Conservation (phyloP, 441 rosid species). For the Pelargonium citronellum region DNA sequence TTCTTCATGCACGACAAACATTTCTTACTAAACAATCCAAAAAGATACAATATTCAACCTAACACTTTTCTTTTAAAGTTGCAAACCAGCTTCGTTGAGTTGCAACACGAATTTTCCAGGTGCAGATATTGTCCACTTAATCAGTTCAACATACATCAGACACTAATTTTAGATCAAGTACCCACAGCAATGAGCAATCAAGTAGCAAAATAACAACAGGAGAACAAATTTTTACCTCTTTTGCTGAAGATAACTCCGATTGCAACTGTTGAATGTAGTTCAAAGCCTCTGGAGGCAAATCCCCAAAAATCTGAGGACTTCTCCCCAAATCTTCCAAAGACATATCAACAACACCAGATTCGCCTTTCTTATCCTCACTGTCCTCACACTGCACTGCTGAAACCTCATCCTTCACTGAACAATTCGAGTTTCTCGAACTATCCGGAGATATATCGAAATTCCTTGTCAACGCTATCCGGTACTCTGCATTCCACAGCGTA, state of each 20-base stretch:
- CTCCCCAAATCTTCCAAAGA: slow-evolving; percentile 40
- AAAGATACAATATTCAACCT: not conserved
- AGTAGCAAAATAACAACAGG: not conserved
- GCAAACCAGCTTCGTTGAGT: not conserved
- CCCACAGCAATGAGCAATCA: not conserved
- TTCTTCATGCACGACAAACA: not conserved
- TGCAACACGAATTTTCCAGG: not conserved
- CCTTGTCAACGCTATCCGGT: slow-evolving; percentile 61
- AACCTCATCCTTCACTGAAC: slow-evolving; percentile 23
- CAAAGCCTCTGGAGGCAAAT: slow-evolving; percentile 57
- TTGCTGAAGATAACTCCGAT: slow-evolving; percentile 45
- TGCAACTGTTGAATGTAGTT: slow-evolving; percentile 55
- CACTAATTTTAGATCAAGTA: not conserved
- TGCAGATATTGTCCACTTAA: not conserved
- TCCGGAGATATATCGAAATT: slow-evolving; percentile 46
- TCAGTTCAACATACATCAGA: not conserved
- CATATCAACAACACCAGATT: slow-evolving; percentile 14
- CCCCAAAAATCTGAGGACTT: slow-evolving; percentile 52
- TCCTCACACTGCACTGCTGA: slow-evolving; percentile 24
- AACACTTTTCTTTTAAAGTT: not conserved
- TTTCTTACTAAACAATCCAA: not conserved
- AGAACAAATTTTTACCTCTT: slow-evolving; percentile 40
- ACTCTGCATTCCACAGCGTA: slow-evolving; percentile 92
- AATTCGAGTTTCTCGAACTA: slow-evolving; percentile 22
- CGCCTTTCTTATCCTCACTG: slow-evolving; percentile 27